Evolutionary conservation across 2,329 filamentous ascomycete genomes (phyloP).

Genomic region (Raffaelea deltoideospora): DNA sequence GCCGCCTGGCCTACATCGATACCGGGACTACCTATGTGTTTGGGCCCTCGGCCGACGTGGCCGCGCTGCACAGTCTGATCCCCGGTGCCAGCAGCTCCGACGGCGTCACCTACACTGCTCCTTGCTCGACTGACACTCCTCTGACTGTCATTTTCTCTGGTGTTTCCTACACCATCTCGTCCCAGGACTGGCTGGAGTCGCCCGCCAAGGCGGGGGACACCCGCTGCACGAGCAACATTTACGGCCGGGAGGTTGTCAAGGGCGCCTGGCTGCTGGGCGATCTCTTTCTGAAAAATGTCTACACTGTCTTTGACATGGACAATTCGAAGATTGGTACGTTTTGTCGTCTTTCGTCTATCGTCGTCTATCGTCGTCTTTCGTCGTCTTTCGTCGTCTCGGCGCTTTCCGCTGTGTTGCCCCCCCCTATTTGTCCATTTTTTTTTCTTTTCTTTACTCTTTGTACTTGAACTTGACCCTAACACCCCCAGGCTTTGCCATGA

Average conservation of each 20-base stretch:
- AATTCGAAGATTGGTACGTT: slow-evolving; percentile 43
- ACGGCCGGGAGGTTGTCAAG: slow-evolving; percentile 52
- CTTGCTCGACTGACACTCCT: slow-evolving; percentile 49
- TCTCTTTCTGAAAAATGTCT: slow-evolving; percentile 80
- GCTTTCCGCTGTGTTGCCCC: no score
- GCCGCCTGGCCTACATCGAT: slow-evolving; percentile 57
- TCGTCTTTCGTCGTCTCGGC: no score
- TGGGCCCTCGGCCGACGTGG: slow-evolving; percentile 51
- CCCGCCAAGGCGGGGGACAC: slow-evolving; percentile 21
- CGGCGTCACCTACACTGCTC: slow-evolving; percentile 48
- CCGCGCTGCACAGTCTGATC: slow-evolving; percentile 51
- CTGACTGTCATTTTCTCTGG: slow-evolving; percentile 56
- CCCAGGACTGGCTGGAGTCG: slow-evolving; percentile 54
- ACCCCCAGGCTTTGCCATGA: slow-evolving; percentile 4
- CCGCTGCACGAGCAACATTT: slow-evolving; percentile 55
- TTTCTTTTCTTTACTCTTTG: no score
- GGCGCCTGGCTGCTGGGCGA: slow-evolving; percentile 70
- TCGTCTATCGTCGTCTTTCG: no score
- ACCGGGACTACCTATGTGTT: slow-evolving; percentile 73
- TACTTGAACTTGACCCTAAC: neutral
- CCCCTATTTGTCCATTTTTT: no score
- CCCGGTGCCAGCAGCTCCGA: slow-evolving; percentile 45
- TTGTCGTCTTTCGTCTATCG: no score
- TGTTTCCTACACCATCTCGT: slow-evolving; percentile 47
- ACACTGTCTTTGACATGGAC: slow-evolving; percentile 70